Percentiles rank a stretch among this genome's conserved stretches.
Evolutionary conservation across 129 eudicot species (phyloP).

Genomic region (Smallanthus sonchifolius): DNA sequence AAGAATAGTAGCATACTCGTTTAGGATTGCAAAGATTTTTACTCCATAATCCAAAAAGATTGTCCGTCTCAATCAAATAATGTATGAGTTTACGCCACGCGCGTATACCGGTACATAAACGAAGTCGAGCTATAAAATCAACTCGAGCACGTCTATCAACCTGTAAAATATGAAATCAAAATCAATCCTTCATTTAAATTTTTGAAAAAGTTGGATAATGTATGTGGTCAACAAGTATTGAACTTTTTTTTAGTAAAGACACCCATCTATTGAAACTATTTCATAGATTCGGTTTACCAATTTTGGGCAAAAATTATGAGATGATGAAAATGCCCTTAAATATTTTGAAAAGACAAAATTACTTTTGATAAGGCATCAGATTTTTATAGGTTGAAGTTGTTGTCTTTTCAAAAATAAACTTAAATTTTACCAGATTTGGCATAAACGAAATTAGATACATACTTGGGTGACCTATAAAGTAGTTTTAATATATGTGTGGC

Average conservation of each 20-base stretch:
- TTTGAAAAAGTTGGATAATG: neutral
- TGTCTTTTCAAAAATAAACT: neutral
- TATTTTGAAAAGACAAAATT: neutral
- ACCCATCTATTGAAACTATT: neutral
- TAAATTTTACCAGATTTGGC: neutral
- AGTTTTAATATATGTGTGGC: neutral
- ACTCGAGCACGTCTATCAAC: constrained; percentile 77
- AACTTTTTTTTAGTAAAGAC: neutral
- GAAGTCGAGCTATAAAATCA: constrained; percentile 58
- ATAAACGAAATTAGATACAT: neutral
- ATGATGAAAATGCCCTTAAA: no score
- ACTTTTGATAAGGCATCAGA: neutral
- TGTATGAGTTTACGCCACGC: constrained; percentile 90
- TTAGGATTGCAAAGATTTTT: constrained; percentile 50
- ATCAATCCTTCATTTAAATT: neutral
- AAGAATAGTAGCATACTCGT: constrained; percentile 47
- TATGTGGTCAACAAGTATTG: neutral
- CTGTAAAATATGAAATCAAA: constrained; percentile 31
- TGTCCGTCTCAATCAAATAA: constrained; percentile 64
- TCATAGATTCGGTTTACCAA: neutral
- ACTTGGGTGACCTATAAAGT: no score
- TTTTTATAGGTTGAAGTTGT: neutral
- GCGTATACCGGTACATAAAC: constrained; percentile 61
- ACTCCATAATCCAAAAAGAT: constrained; percentile 74
- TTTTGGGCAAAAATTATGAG: neutral